These are phyloP conservation scores for Mycena pura DNA, from an alignment of 768 basidiomycete genomes.

Conservation along the genomic window DNA sequence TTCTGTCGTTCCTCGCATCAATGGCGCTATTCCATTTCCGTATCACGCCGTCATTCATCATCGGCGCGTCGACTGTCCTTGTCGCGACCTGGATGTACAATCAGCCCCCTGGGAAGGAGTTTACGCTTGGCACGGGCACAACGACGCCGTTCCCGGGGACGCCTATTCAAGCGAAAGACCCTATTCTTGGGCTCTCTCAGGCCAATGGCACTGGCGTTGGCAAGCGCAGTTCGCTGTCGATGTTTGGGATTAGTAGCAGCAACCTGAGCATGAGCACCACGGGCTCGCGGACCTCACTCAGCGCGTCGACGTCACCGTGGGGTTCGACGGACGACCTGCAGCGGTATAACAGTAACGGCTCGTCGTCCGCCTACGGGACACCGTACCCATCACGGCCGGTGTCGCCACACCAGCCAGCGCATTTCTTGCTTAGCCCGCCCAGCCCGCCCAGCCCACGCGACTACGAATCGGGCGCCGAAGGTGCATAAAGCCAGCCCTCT, in stretches of 20 bases:
- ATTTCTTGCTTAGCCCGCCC: too few relatives aligned
- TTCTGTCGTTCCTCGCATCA: conserved; percentile 93
- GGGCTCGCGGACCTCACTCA: conserved; percentile 36
- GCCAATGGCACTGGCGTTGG: too few relatives aligned
- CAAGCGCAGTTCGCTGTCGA: conserved; percentile 39
- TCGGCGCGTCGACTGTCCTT: conserved; percentile 87
- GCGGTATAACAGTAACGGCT: conserved; percentile 45
- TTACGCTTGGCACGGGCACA: conserved; percentile 35
- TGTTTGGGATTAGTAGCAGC: conserved; percentile 57
- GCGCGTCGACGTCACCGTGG: conserved; percentile 26
- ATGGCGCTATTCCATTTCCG: conserved; percentile 90
- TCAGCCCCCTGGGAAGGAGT: conserved; percentile 56
- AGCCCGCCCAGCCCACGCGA: conserved; percentile 16
- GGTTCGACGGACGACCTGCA: conserved; percentile 40
- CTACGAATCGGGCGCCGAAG: neutral
- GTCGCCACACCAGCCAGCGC: conserved; percentile 40
- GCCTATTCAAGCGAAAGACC: conserved; percentile 55
- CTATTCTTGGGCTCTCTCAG: conserved; percentile 66
- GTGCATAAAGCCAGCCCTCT: neutral
- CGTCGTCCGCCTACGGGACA: conserved; percentile 49
- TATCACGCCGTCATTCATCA: conserved; percentile 85
- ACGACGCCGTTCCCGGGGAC: conserved; percentile 36
- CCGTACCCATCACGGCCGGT: conserved; percentile 47
- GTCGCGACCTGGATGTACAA: conserved; percentile 96
- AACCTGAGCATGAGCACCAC: conserved; percentile 39